Percentiles rank a stretch among this genome's conserved stretches.
Evolutionary conservation across 805 yeast species (phyloP).

Genomic region (Isabelozyma pseudorhagii): DNA sequence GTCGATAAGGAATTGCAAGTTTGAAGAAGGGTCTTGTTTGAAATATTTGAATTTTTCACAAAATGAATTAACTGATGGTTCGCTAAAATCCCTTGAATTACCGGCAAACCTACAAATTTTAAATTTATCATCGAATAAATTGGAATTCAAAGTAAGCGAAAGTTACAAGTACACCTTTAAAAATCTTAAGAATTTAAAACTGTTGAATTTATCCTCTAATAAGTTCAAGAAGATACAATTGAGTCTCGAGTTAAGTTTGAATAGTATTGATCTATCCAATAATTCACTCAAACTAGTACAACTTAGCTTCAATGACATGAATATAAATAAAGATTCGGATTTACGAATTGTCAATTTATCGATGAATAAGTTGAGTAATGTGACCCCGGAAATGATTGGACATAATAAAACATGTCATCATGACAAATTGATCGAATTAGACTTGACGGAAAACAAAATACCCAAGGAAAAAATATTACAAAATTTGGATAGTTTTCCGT

Average conservation of each 20-base stretch:
- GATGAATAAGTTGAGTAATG: conserved; percentile 8
- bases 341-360: conserved; percentile 9
- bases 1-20: conserved; percentile 7
- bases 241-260: conserved; percentile 4
- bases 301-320: neutral
- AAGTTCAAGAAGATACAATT: conserved; percentile 5
- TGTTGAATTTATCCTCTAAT: conserved; percentile 11
- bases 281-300: neutral
- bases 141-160: conserved; percentile 1
- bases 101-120: conserved; percentile 8
- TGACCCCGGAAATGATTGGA: conserved; percentile 9
- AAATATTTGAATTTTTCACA: conserved; percentile 9
- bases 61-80: conserved; percentile 4
- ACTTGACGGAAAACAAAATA: conserved; percentile 12
- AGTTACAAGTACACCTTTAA: conserved; percentile 4
- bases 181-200: conserved; percentile 3
- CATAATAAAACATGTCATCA: conserved; percentile 5
- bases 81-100: conserved; percentile 2
- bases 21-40: conserved; percentile 6
- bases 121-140: conserved; percentile 7
- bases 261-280: conserved; percentile 7
- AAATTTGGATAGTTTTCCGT: conserved; percentile 3
- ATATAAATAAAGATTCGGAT: neutral
- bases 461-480: neutral
- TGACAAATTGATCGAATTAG: conserved; percentile 11